Conservation (phyloP, 1,284 basidiomycete species). For the Moesziomyces globuligerus region DNA sequence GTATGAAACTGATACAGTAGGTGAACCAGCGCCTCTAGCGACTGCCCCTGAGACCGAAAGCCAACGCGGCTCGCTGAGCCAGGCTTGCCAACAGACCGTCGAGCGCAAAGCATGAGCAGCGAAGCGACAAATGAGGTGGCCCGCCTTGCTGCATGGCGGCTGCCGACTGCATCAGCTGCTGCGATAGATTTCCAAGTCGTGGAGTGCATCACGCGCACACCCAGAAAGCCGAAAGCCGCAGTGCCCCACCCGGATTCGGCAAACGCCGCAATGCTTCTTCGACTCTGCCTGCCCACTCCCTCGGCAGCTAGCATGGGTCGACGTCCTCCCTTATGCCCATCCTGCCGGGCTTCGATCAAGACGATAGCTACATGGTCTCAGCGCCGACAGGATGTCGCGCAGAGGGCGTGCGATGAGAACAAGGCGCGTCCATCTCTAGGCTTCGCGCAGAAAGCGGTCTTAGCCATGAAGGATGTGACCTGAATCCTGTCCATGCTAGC, state of each 20-base stretch:
- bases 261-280: slow-evolving; percentile 4
- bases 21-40: too few species aligned
- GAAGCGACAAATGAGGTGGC: not conserved
- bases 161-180: not conserved
- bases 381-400: too few species aligned
- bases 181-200: slow-evolving; percentile 5
- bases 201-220: slow-evolving; percentile 4
- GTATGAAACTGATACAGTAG: too few species aligned
- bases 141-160: not conserved
- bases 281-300: not conserved
- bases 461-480: too few species aligned
- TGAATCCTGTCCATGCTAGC: too few species aligned
- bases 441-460: not conserved
- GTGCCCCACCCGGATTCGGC: slow-evolving; percentile 20
- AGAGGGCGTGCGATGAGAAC: too few species aligned
- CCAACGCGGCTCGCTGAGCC: not conserved
- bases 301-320: too few species aligned
- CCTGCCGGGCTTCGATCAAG: too few species aligned
- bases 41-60: too few species aligned
- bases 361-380: too few species aligned
- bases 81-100: not conserved
- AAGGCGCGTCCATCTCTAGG: too few species aligned
- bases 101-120: not conserved
- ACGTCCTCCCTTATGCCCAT: too few species aligned
- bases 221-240: slow-evolving; percentile 5